Percentiles rank a stretch among this genome's conserved stretches.
Evolutionary conservation across 1,284 basidiomycete genomes (phyloP).

Genomic region (Irpex rosettiformis): DNA sequence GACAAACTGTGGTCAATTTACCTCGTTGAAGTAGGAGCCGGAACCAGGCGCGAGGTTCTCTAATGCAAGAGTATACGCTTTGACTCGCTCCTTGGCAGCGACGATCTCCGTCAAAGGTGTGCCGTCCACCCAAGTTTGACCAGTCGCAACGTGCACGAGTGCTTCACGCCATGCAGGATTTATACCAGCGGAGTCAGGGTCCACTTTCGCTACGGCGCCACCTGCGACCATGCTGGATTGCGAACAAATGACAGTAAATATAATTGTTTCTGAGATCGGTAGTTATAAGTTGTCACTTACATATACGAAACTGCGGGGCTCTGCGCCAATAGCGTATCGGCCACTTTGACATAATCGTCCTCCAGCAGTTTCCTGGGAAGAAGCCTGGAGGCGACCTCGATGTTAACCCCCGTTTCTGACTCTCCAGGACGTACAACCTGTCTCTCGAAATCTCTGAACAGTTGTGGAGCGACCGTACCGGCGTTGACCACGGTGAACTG

Average conservation of each 20-base stretch:
- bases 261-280: not conserved
- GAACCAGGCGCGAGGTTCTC: constrained; percentile 26
- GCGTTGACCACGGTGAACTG: constrained; percentile 18
- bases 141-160: constrained; percentile 26
- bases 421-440: constrained; percentile 9
- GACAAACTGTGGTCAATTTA: constrained; percentile 19
- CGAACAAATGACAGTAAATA: not conserved
- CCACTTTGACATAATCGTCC: constrained; percentile 25
- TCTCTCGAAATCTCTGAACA: constrained; percentile 28
- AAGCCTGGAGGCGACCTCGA: constrained; percentile 34
- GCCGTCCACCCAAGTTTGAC: constrained; percentile 31
- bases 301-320: not conserved
- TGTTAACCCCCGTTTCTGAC: constrained; percentile 17
- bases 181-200: constrained; percentile 35
- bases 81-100: constrained; percentile 21
- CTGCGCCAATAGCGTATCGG: constrained; percentile 25
- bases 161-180: constrained; percentile 43
- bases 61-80: constrained; percentile 25
- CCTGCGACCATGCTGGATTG: constrained; percentile 33
- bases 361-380: constrained; percentile 23
- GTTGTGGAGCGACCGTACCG: constrained; percentile 17
- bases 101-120: constrained; percentile 25
- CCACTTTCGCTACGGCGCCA: constrained; percentile 33
- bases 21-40: constrained; percentile 42
- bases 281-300: not conserved